A percentile compares a stretch with the other conserved stretches of the same genome.
These are phyloP conservation scores for Lactifluus volemus DNA, from an alignment of 768 basidiomycete genomes.

Conservation along the genomic window DNA sequence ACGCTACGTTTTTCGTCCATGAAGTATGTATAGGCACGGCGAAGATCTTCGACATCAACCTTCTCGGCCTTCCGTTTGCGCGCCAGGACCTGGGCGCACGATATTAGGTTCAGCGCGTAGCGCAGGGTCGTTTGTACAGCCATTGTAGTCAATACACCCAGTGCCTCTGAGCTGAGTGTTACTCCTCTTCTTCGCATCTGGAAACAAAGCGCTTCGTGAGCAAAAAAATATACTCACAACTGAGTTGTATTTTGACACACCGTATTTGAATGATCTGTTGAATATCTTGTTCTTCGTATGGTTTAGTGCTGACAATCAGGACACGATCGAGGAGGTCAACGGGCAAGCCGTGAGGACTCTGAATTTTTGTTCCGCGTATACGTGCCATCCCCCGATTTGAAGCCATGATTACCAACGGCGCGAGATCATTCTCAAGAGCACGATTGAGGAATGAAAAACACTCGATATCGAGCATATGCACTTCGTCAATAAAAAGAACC, in stretches of 20 bases:
- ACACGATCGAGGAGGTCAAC: constrained; percentile 92
- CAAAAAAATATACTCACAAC: neutral
- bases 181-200: constrained; percentile 97
- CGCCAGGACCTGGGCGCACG: constrained; percentile 81
- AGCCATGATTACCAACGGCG: constrained; percentile 97
- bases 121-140: constrained; percentile 84
- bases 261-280: constrained; percentile 89
- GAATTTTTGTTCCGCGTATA: constrained; percentile 92
- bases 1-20: constrained; percentile 91
- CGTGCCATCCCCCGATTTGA: constrained; percentile 92
- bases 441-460: constrained; percentile 98
- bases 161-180: constrained; percentile 60
- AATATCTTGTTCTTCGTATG: constrained; percentile 77
- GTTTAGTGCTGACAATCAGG: constrained; percentile 88
- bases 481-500: constrained; percentile 99
- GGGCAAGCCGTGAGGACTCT: constrained; percentile 90
- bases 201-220: neutral
- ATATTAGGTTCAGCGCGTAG: constrained; percentile 92
- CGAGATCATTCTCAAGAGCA: constrained; percentile 86
- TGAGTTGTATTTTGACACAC: constrained; percentile 31
- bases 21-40: constrained; percentile 80
- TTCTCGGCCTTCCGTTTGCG: constrained; percentile 69
- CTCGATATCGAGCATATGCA: constrained; percentile 99
- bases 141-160: constrained; percentile 79
- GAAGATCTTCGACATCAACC: constrained; percentile 81